phyloP scores from a whole-genome alignment of 495 filamentous ascomycete genomes.

The Penicillium dipodomyicola region DNA sequence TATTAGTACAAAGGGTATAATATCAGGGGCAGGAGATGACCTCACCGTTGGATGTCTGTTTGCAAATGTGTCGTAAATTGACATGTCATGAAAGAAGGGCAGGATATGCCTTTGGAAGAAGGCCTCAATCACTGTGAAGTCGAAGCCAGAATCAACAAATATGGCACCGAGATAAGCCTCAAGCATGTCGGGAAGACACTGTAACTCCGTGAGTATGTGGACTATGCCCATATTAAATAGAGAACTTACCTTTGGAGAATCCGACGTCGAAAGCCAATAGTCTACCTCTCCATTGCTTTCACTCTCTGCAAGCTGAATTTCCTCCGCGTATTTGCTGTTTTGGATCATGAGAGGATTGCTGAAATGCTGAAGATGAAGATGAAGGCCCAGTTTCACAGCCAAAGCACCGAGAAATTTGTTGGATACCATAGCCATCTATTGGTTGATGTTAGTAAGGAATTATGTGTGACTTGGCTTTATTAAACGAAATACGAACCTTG shows the following conservation, averaged over 20 bases:
- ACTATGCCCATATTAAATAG: not conserved
- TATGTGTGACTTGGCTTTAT: no score
- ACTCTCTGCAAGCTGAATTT: conserved; percentile 56
- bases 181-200: conserved; percentile 83
- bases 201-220: not conserved
- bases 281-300: conserved; percentile 59
- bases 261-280: conserved; percentile 70
- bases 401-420: conserved; percentile 91
- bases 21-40: conserved; percentile 27
- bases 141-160: conserved; percentile 86
- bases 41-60: conserved; percentile 76
- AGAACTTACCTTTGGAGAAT: conserved; percentile 65
- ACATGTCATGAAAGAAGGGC: conserved; percentile 85
- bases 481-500: conserved; percentile 51
- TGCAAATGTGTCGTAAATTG: conserved; percentile 82
- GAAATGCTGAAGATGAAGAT: conserved; percentile 67
- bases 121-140: conserved; percentile 65
- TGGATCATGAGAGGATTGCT: conserved; percentile 56
- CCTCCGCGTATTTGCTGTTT: conserved; percentile 66
- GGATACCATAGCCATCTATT: conserved; percentile 91
- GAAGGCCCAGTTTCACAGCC: conserved; percentile 71
- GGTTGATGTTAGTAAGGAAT: conserved; percentile 7
- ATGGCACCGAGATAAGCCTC: conserved; percentile 88
- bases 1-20: conserved; percentile 2
- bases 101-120: conserved; percentile 75